Base-by-base conservation (phyloP, 2,329 filamentous ascomycete genomes). In the Epicoccum sorghinum region DNA sequence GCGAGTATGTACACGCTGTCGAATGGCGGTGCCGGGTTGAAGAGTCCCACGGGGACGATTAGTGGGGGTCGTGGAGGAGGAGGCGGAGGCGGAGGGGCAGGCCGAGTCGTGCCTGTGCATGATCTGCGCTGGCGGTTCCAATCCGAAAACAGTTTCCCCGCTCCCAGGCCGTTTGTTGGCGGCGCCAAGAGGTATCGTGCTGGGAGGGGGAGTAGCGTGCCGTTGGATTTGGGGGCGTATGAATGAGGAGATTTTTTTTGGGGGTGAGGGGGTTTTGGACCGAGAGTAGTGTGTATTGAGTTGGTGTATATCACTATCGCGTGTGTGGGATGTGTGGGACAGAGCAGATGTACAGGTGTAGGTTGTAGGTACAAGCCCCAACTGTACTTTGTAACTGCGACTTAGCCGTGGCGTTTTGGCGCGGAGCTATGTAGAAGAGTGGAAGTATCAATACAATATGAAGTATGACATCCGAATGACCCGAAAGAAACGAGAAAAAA, bases 121-220 rank as follows among this genome's bases (percentile, higher is more conserved):
- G 95, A 98, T 73, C 75, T 82, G 48, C 83, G 93, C 62, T 99
- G 92, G 87, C 89, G 88, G 60, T 99, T 97, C 70, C 89, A 93
- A 65, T 85, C 88, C 41, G 93, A 97, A 66, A 84, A 82, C 32
- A 82, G 90, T 64, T 82, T 98, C 41, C 93, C 95, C 0, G 93
- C 92, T 65, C 93, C 93, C 22, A 83, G 93, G 67, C 86, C 89
- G 1, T 97, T 96, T 69, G 77, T 81, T 1, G 89, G 89, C n/a
- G 86, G 85, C 3, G 78, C 83, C 18, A 92, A 89, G 72, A 86
- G 86, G 71, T 99, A 98, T 75, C 83, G 93, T 59, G 95, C 95
- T 32, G 95, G 95, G 7, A 85, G 93, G 70, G 93, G 92, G 29
- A 97, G 92, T 77, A 97, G 90, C 79, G 93, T 98, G 63, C 95